These are phyloP conservation scores for Clonostachys byssicola DNA, from an alignment of 2,329 filamentous ascomycete genomes.

Conservation along the genomic window DNA sequence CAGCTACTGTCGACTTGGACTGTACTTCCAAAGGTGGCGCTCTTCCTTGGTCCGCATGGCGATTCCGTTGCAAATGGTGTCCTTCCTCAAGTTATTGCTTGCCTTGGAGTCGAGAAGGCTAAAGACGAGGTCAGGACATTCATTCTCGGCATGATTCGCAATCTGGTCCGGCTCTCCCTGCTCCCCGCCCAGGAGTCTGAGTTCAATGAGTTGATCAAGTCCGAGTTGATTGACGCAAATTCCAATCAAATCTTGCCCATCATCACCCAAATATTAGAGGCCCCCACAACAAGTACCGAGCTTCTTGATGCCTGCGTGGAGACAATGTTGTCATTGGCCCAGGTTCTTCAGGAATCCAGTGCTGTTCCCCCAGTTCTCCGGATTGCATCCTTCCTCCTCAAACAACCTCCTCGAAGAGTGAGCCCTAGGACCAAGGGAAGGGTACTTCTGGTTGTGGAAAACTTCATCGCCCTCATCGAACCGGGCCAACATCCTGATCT, in stretches of 20 bases:
- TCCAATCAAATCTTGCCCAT: constrained; percentile 59
- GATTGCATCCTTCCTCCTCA: constrained; percentile 76
- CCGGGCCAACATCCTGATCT: constrained; percentile 36
- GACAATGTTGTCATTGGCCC: constrained; percentile 71
- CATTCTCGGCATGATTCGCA: constrained; percentile 70
- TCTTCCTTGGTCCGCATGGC: constrained; percentile 53
- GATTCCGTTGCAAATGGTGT: constrained; percentile 51
- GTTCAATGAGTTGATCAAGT: constrained; percentile 50
- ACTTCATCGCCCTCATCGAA: constrained; percentile 66
- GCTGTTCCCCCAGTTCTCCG: constrained; percentile 76
- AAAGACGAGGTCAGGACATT: constrained; percentile 87
- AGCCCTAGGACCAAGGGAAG: constrained; percentile 79
- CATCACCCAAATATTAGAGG: constrained; percentile 64
- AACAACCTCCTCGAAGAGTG: constrained; percentile 80
- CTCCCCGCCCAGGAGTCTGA: constrained; percentile 51
- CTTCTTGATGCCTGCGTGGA: constrained; percentile 77
- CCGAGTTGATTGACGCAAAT: constrained; percentile 52
- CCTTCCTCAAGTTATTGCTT: constrained; percentile 68
- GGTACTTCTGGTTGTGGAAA: constrained; percentile 74
- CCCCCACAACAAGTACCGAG: constrained; percentile 59
- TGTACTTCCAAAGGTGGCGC: constrained; percentile 57
- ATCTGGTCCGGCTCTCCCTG: constrained; percentile 58
- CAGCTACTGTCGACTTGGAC: constrained; percentile 82
- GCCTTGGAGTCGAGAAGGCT: constrained; percentile 66
- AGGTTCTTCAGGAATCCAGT: constrained; percentile 60